These are phyloP conservation scores for Heteromeles arbutifolia DNA, from an alignment of 306 rosid genomes.

Conservation along the genomic window DNA sequence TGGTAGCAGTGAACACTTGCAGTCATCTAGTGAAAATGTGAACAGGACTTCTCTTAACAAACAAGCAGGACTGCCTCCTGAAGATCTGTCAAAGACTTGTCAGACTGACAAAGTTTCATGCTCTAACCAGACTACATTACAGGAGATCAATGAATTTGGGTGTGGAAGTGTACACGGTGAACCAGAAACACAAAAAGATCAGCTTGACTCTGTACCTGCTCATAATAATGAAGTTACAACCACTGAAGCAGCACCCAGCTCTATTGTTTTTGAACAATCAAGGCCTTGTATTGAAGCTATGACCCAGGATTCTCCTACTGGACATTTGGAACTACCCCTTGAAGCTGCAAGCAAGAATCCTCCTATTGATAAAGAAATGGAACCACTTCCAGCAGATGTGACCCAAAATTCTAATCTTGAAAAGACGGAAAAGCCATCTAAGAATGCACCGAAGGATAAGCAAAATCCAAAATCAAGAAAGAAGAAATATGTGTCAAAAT, in stretches of 20 bases:
- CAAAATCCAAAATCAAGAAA: constrained; percentile 35
- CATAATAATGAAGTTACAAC: constrained; percentile 27
- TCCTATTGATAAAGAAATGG: constrained; percentile 28
- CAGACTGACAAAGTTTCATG: constrained; percentile 22
- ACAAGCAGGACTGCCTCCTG: constrained; percentile 5
- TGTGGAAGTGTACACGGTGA: constrained; percentile 28
- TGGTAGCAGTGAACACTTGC: constrained; percentile 4
- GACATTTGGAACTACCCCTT: constrained; percentile 27
- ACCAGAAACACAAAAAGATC: constrained; percentile 23
- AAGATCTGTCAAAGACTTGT: constrained; percentile 13
- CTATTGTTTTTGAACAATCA: constrained; percentile 20
- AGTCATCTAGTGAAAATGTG: not conserved
- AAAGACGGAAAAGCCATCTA: constrained; percentile 26
- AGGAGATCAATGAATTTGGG: constrained; percentile 20
- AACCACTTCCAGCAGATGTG: constrained; percentile 28
- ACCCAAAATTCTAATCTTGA: constrained; percentile 24
- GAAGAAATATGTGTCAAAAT: constrained; percentile 53
- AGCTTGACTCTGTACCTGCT: constrained; percentile 24
- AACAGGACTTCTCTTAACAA: not conserved
- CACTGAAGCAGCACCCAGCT: constrained; percentile 12
- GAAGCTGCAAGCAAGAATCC: constrained; percentile 15
- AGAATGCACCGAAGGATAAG: constrained; percentile 25
- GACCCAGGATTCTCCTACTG: constrained; percentile 25
- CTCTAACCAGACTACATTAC: constrained; percentile 14
- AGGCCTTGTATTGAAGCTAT: constrained; percentile 18